Conservation (phyloP, 257 asterid genomes). For the Mentha longifolia region DNA sequence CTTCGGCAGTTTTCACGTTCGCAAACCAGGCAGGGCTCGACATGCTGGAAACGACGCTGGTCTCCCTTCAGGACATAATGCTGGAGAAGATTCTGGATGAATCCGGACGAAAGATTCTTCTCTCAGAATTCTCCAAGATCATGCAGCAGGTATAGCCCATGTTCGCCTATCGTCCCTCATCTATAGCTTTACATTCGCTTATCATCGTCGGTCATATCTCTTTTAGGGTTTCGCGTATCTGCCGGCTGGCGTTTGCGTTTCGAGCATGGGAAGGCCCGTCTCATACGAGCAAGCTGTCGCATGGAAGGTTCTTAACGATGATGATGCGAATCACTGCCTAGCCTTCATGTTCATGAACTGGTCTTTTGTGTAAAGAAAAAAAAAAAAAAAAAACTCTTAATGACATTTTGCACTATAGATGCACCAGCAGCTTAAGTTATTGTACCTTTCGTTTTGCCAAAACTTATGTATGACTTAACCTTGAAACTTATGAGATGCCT, state of each 20-base stretch:
- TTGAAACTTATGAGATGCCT: constrained; percentile 36
- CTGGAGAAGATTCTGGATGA: constrained; percentile 89
- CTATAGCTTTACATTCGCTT: background rate
- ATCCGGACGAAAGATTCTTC: constrained; percentile 76
- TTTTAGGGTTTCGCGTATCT: constrained; percentile 77
- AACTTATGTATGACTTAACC: constrained; percentile 18
- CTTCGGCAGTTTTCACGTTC: constrained; percentile 80
- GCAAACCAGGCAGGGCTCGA: constrained; percentile 97
- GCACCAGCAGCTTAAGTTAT: constrained; percentile 37
- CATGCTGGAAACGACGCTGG: constrained; percentile 95
- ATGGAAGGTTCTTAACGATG: constrained; percentile 88
- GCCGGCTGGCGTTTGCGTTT: constrained; percentile 79
- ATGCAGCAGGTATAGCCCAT: constrained; percentile 76
- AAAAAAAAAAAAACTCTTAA: no score
- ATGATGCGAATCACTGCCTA: constrained; percentile 78
- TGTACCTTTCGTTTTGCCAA: constrained; percentile 38
- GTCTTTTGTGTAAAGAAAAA: constrained; percentile 68
- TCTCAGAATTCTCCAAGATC: constrained; percentile 81
- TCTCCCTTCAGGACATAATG: constrained; percentile 89
- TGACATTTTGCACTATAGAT: background rate
- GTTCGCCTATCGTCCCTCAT: no score
- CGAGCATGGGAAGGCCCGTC: constrained; percentile 93
- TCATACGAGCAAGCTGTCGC: constrained; percentile 85
- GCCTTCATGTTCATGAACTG: constrained; percentile 96
- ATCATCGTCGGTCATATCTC: background rate